Evolutionary conservation across 139 green algal genomes (phyloP).

Genomic region (Auxenochlorella pyrenoidosa): DNA sequence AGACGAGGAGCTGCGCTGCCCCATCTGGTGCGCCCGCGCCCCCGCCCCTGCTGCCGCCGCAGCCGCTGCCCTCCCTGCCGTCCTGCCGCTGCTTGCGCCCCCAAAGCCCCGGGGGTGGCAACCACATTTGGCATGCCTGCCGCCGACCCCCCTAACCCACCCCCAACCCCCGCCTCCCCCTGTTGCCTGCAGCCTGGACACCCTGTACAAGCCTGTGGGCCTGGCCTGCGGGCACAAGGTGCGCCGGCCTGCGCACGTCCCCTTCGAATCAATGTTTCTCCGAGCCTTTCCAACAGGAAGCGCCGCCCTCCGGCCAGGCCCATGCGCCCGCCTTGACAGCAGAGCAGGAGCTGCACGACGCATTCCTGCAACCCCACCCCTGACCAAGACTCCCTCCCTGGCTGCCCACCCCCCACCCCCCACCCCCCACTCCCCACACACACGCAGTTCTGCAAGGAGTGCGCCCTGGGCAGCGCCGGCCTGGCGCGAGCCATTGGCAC

Average conservation of each 20-base stretch:
- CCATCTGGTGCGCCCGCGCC: neutral
- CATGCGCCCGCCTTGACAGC: no score
- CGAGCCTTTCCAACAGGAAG: no score
- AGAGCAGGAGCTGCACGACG: no score
- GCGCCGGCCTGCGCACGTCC: neutral
- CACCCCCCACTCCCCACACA: neutral
- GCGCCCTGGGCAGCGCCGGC: conserved; percentile 44
- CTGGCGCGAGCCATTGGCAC: conserved; percentile 39
- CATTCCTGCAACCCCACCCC: no score
- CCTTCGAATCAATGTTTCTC: no score
- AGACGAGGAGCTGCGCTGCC: conserved; percentile 41
- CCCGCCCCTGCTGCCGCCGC: no score
- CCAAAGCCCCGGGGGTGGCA: no score
- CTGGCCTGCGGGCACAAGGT: conserved; percentile 53
- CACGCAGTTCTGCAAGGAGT: conserved; percentile 47
- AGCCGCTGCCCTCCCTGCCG: no score
- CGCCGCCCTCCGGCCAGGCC: no score
- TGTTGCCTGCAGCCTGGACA: conserved; percentile 54
- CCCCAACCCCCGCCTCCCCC: neutral
- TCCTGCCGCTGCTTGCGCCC: no score
- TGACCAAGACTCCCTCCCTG: no score
- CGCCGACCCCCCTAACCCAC: no score
- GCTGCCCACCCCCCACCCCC: neutral
- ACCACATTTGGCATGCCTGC: neutral
- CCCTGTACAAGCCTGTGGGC: conserved; percentile 56